Evolutionary conservation across 2,329 filamentous ascomycete species (phyloP), one percentile per base, ranked within the genome.

Genomic region (Incumbomyces delicatus): DNA sequence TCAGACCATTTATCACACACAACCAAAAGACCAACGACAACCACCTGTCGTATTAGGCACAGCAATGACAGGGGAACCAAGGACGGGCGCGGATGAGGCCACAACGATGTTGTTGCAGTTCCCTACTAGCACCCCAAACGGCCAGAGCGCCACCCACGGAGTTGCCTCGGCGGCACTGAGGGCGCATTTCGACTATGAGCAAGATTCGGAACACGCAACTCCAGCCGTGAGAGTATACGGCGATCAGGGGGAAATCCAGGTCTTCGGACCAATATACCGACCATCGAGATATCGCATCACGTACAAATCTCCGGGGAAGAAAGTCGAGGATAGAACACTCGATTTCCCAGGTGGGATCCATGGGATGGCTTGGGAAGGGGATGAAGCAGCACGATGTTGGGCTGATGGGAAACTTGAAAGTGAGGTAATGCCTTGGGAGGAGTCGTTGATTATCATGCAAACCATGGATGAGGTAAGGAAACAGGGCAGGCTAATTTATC

Each of bases 371-470:
- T 53, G 53, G 44, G 53, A 55, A 50, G 53, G 48, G 30, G 53
- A 55, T 42, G 53, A 48, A 14, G 53, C 53, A 7, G 53, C 51
- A 13, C 42, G 46, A 31, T 47, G 44, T 18, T 48, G 49, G 18
- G 22, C 51, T 11, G 73, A 80, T 37, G 86, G 83, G 55, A 61
- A 94, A 49, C 73, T 83, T 35, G 87, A 92, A 61, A 86, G 87
- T 22, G 80, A 80, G 66, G 75, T 81, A 58, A 82, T 94, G 71
- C 87, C 87, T n/a, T 78, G 79, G 72, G 74, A 77, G 36, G 88
- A 95, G 74, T 90, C 84, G 60, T 73, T 94, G 43, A 75, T 81
- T 40, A 87, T 95, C 53, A 94, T 95, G 87, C 82, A 89, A 61
- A 71, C 76, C 2, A 85, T 85, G 81, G 81, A 85, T 68, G 76